Percentiles rank a stretch among this genome's conserved stretches.
Evolutionary conservation across 1,284 basidiomycete genomes (phyloP).

Genomic region (Cryptococcus deneoformans): DNA sequence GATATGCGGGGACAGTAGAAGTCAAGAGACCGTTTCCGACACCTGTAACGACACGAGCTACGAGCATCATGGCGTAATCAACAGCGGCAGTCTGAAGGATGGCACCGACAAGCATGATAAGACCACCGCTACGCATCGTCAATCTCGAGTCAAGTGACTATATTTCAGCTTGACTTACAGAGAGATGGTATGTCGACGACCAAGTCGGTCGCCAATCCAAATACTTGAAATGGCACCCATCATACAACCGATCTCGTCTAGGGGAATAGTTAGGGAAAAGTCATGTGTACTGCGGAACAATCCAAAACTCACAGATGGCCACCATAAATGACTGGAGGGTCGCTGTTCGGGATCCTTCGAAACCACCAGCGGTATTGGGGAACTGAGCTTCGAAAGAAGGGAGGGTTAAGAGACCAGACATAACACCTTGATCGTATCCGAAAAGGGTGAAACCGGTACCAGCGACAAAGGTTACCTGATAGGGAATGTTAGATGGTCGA

Average conservation of each 20-base stretch:
- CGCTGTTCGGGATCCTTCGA: conserved; percentile 19
- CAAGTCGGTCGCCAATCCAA: conserved; percentile 46
- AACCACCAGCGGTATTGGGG: conserved; percentile 27
- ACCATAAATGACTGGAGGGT: conserved; percentile 42
- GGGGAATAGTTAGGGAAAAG: background rate
- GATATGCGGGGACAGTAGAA: conserved; percentile 47
- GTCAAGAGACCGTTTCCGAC: conserved; percentile 46
- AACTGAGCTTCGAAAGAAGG: conserved; percentile 27
- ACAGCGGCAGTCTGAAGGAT: conserved; percentile 47
- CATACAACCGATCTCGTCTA: conserved; percentile 48
- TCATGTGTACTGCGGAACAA: background rate
- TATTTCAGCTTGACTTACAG: conserved; percentile 8
- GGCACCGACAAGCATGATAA: conserved; percentile 50
- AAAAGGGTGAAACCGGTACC: conserved; percentile 24
- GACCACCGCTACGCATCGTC: conserved; percentile 18
- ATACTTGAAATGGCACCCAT: conserved; percentile 47
- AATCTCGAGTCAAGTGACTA: background rate
- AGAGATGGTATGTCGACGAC: conserved; percentile 33
- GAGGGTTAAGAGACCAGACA: conserved; percentile 45
- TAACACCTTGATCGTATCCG: conserved; percentile 28
- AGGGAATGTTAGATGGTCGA: background rate
- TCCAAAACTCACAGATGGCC: conserved; percentile 37
- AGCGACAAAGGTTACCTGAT: conserved; percentile 46
- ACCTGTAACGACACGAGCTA: conserved; percentile 49
- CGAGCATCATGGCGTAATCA: conserved; percentile 48